Evolutionary conservation across 1,284 basidiomycete species (phyloP).

Genomic region (Austroboletus novae-zelandiae): DNA sequence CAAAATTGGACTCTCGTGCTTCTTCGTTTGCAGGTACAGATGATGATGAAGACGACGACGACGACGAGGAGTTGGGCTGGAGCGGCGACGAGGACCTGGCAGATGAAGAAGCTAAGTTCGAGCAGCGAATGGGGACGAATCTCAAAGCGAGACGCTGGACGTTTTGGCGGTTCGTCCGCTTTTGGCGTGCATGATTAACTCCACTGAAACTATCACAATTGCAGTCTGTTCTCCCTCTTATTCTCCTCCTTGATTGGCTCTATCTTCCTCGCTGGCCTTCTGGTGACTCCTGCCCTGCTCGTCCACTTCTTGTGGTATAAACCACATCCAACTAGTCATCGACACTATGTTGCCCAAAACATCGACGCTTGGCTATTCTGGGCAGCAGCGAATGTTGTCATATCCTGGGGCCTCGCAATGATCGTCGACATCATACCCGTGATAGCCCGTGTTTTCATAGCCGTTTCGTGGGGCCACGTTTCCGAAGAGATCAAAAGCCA

Average conservation of each 20-base stretch:
- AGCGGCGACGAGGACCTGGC: conserved; percentile 70
- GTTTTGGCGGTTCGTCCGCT: conserved; percentile 47
- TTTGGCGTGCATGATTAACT: not conserved
- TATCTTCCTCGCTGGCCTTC: conserved; percentile 55
- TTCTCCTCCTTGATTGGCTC: conserved; percentile 74
- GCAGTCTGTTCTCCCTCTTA: conserved; percentile 56
- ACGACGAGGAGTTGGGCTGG: conserved; percentile 62
- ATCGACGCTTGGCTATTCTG: conserved; percentile 77
- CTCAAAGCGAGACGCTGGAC: conserved; percentile 49
- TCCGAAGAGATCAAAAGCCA: conserved; percentile 63
- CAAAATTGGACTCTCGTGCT: conserved; percentile 38
- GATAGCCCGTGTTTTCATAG: conserved; percentile 49
- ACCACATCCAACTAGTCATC: conserved; percentile 50
- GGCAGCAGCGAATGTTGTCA: conserved; percentile 69
- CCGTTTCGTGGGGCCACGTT: conserved; percentile 69
- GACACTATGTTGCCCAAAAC: conserved; percentile 62
- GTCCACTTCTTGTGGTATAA: conserved; percentile 70
- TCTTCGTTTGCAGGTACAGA: conserved; percentile 48
- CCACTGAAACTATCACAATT: conserved; percentile 5
- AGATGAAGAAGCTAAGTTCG: conserved; percentile 66
- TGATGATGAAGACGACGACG: conserved; percentile 61
- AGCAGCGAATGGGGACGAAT: conserved; percentile 53
- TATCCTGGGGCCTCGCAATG: conserved; percentile 75
- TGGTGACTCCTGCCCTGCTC: conserved; percentile 59
- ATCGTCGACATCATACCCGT: conserved; percentile 64